A percentile compares a stretch with the other conserved stretches of the same genome.
These are phyloP conservation scores for Tubosaeta sp. DNA, from an alignment of 768 basidiomycete species.

Conservation along the genomic window DNA sequence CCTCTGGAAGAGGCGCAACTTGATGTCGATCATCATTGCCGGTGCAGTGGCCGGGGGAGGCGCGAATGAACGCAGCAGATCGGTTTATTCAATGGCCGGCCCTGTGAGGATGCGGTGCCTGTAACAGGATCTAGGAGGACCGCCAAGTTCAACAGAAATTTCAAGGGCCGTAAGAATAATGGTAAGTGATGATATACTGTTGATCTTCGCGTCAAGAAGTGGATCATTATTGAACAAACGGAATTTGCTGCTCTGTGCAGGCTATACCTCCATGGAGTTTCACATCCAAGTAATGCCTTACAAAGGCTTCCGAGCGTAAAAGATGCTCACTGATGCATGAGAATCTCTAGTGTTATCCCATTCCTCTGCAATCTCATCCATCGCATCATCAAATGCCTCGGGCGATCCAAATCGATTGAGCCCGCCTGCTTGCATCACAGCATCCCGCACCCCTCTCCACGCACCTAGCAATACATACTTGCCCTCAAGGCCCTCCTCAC, in stretches of 20 bases:
- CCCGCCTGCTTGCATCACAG: background rate
- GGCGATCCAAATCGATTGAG: background rate
- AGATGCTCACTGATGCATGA: background rate
- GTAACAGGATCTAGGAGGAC: constrained; percentile 67
- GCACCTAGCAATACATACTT: background rate
- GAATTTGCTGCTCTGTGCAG: too few relatives aligned
- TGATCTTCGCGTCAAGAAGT: background rate
- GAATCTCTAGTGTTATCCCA: background rate
- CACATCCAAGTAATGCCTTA: background rate
- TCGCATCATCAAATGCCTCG: background rate
- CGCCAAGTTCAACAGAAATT: constrained; percentile 70
- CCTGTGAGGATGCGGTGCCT: constrained; percentile 67
- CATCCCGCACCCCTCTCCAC: background rate
- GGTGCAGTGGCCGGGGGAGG: too few relatives aligned
- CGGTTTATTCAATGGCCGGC: constrained; percentile 73
- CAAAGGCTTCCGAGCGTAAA: constrained; percentile 15
- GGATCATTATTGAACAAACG: background rate
- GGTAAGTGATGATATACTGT: background rate
- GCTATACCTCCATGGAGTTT: too few relatives aligned
- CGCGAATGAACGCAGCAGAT: too few relatives aligned
- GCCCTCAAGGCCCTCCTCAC: background rate
- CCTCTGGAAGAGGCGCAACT: too few relatives aligned
- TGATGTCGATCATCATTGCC: too few relatives aligned
- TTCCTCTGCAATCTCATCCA: background rate
- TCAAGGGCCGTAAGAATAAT: constrained; percentile 32